Base-by-base conservation (phyloP, 495 filamentous ascomycete genomes). In the Pyrenula aspistea region DNA sequence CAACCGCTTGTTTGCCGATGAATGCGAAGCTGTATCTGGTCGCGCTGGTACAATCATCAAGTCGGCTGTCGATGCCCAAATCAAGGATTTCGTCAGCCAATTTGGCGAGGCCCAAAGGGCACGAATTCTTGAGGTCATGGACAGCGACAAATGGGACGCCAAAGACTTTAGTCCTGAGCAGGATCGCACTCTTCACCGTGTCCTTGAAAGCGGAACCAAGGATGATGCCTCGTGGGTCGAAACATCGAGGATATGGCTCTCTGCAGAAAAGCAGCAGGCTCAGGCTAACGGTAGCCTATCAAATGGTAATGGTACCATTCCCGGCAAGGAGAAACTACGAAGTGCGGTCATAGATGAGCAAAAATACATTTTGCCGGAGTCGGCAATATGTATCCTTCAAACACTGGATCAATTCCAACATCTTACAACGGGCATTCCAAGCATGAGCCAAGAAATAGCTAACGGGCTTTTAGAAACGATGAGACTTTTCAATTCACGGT, bases 1-100 rank as follows among this genome's bases (percentile, higher is more conserved):
- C 20, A 97, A 96, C 61, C 81, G 91, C 23, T 81, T 95, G 22
- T 99, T 97, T 63, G 89, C 89, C 8, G 94, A 96, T 62, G 93
- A 99, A 66, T 99, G 93, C 62, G 93, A 99, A 68, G 88, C 93
- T 2, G 89, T 96, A 15, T 95, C 89, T 12, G 93, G 93, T 2
- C 81, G 93, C 55, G 84, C 89, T 55, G 91, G 91, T 1, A 85
- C 83, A 3, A 78, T 85, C 1, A 74, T 98, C 24, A 95, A 95
- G 66, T 92, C 81, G 2, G 78, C 95, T 1, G 88, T 98, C 42
- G 92, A 95, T 60, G 83, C 81, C 53, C 93, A 98, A 57, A 96
- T 98, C 63, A 84, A 83, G 51, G 90, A 95, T 24, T 98, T 92
- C 61, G 86, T 96, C 51, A 76, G 82, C 25, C 73, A 79, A 2